Evolutionary conservation across 345 rosid genomes (phyloP).

Genomic region (Linum usitatissimum): DNA sequence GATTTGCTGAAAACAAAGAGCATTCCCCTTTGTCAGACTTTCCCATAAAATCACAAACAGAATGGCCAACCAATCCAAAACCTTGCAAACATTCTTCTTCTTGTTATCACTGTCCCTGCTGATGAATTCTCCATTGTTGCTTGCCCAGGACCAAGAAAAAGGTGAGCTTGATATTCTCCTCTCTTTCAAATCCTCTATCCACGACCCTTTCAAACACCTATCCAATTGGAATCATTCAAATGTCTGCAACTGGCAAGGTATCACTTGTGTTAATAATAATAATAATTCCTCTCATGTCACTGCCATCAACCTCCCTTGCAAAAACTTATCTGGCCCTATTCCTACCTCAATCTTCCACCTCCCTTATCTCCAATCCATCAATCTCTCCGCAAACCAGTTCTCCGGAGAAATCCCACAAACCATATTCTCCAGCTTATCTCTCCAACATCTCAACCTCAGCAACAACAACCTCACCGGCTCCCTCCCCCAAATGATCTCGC

Average conservation of each 20-base stretch:
- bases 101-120: constrained; percentile 21
- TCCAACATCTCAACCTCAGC: constrained; percentile 63
- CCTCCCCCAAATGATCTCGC: constrained; percentile 19
- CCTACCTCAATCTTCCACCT: constrained; percentile 37
- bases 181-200: constrained; percentile 50
- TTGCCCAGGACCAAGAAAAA: constrained; percentile 18
- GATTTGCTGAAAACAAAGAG: neutral
- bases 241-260: constrained; percentile 60
- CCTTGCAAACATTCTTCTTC: constrained; percentile 8
- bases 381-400: constrained; percentile 60
- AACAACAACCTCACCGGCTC: constrained; percentile 73
- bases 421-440: constrained; percentile 34
- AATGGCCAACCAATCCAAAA: constrained; percentile 21
- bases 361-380: constrained; percentile 39
- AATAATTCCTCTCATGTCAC: constrained; percentile 30
- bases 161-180: constrained; percentile 52
- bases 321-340: constrained; percentile 55
- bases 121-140: constrained; percentile 20
- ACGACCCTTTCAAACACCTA: constrained; percentile 52
- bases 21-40: too few species aligned
- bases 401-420: constrained; percentile 41
- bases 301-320: constrained; percentile 39
- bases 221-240: constrained; percentile 51
- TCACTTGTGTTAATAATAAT: constrained; percentile 37
- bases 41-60: neutral